Evolutionary conservation across 148 eudicot genomes (phyloP).

Genomic region (Camellia japonica): DNA sequence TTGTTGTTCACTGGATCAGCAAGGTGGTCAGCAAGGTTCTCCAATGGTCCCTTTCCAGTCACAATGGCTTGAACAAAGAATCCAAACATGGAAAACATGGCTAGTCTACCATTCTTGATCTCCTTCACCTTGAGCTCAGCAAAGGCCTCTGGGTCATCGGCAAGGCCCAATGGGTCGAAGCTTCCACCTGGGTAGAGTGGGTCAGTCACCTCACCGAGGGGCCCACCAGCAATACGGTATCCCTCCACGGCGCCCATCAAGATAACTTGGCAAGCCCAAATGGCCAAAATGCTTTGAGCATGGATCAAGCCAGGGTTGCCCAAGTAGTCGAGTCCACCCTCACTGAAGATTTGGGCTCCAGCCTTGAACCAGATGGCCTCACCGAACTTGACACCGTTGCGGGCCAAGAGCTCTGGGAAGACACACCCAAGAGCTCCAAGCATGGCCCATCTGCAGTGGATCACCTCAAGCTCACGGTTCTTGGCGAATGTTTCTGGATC

Average conservation of each 20-base stretch:
- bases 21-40: conserved; percentile 41
- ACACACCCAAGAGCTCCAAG: conserved; percentile 43
- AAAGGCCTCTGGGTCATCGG: conserved; percentile 41
- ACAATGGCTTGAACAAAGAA: conserved; percentile 42
- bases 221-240: conserved; percentile 41
- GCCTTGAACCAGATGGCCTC: conserved; percentile 51
- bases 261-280: conserved; percentile 39
- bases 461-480: conserved; percentile 36
- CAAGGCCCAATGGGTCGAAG: conserved; percentile 37
- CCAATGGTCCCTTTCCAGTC: conserved; percentile 41
- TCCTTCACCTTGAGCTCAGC: conserved; percentile 43
- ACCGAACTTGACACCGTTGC: conserved; percentile 40
- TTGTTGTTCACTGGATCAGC: conserved; percentile 42
- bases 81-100: conserved; percentile 46
- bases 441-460: conserved; percentile 37
- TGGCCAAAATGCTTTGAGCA: conserved; percentile 40
- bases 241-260: conserved; percentile 45
- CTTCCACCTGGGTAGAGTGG: conserved; percentile 42
- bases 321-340: conserved; percentile 37
- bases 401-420: conserved; percentile 43
- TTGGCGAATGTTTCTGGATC: conserved; percentile 36
- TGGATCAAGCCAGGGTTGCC: conserved; percentile 42
- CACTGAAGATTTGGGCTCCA: conserved; percentile 39
- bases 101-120: conserved; percentile 40
- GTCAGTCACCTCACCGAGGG: conserved; percentile 36